Conservation (phyloP, 441 rosid species). For the Arabidopsis lyrata region DNA sequence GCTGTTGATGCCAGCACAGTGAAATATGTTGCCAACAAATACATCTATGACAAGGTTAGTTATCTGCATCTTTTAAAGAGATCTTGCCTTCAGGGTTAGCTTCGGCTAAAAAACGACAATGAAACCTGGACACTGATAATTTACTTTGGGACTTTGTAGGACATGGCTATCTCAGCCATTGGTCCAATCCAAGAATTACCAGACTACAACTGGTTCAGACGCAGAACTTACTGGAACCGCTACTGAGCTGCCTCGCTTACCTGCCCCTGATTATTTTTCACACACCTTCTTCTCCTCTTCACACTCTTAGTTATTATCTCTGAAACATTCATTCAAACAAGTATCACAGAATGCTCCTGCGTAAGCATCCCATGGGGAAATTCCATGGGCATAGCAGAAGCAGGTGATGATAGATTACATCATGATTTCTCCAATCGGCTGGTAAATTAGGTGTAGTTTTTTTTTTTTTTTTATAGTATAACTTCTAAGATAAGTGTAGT, state of each 20-base stretch:
- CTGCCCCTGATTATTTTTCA: background rate
- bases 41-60: conserved; percentile 84
- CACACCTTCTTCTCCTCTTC: background rate
- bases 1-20: conserved; percentile 88
- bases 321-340: background rate
- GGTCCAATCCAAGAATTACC: conserved; percentile 94
- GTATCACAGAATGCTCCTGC: background rate
- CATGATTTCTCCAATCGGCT: background rate
- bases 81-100: background rate
- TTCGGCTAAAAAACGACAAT: background rate
- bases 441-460: background rate
- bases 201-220: conserved; percentile 95
- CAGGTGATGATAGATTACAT: background rate
- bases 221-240: conserved; percentile 1
- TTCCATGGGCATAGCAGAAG: background rate
- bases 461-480: background rate
- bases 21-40: conserved; percentile 91
- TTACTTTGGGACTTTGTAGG: conserved; percentile 50
- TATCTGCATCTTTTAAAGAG: background rate
- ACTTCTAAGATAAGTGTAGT: background rate
- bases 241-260: background rate
- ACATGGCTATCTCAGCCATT: conserved; percentile 92
- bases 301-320: background rate
- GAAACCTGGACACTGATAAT: background rate
- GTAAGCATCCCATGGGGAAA: background rate